Base-by-base conservation (phyloP, 2,329 filamentous ascomycete species). In the Trichoderma polysporum region DNA sequence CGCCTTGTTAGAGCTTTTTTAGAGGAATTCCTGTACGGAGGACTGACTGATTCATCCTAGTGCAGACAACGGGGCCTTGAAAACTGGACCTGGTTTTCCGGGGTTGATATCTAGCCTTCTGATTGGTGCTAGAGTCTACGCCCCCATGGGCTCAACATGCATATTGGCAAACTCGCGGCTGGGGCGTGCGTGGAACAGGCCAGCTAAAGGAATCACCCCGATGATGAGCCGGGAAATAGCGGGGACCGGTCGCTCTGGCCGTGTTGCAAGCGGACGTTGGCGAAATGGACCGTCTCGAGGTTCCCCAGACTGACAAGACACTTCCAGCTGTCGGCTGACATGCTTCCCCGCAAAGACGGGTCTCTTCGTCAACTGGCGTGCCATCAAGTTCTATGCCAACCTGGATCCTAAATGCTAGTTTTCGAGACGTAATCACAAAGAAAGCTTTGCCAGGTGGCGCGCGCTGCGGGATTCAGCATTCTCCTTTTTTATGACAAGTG, bases 321-420 rank as follows among this genome's bases (percentile, higher is more conserved):
- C 29, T 53, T 57, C 27, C 35, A 41, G n/a, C 52, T 52, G 63
- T 66, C 63, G 63, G 53, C 63, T 66, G 63, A 66, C 45, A 61
- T 66, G 45, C 57, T 66, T 62, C 64, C 64, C 64, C 64, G 64
- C 64, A 66, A 62, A 66, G 57, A 54, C 57, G 64, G 56, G 45
- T 41, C 57, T 29, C 17, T 29, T n/a, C 33, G 31, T 35, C 60
- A 45, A 47, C 41, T 64, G 49, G 29, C 35, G 19, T 15, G 52
- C 62, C 53, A 50, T 50, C 22, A 37, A 27, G 15, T 25, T 41
- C 8, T 22, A 39, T 56, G 50, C 35, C 60, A 64, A 54, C 60
- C 60, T 39, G 49, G 37, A 56, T 37, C 41, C 35, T 13, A 4
- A 27, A 47, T 47, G 61, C 61, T 25, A 35, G 61, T 54, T 65